These are phyloP conservation scores for Solanum chaucha DNA, from an alignment of 257 asterid genomes.

Conservation along the genomic window DNA sequence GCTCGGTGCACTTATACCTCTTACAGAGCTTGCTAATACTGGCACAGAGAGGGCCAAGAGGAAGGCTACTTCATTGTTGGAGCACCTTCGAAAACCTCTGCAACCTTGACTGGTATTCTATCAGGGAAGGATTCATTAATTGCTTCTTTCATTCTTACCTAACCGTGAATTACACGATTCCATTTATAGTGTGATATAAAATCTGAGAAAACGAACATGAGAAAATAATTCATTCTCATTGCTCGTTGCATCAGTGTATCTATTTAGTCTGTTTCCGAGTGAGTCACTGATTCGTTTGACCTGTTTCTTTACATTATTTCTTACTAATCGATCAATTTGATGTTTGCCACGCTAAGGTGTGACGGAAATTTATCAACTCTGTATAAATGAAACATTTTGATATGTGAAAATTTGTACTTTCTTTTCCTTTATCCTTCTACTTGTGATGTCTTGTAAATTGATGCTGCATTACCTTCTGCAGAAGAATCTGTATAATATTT, in stretches of 20 bases:
- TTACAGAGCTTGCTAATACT: conserved; percentile 54
- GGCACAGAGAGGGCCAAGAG: conserved; percentile 89
- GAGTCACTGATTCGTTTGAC: not conserved
- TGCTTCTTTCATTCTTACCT: conserved; percentile 11
- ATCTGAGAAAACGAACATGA: conserved; percentile 17
- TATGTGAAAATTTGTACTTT: not conserved
- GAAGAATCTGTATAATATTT: not conserved
- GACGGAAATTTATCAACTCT: not conserved
- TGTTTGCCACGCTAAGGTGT: not conserved
- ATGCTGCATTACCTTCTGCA: not conserved
- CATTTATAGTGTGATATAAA: conserved; percentile 25
- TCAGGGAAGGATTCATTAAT: not conserved
- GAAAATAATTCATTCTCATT: conserved; percentile 25
- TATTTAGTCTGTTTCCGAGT: not conserved
- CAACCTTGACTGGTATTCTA: conserved; percentile 15
- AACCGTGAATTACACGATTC: conserved; percentile 14
- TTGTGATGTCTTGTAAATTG: not conserved
- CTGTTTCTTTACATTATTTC: not conserved
- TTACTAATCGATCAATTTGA: not conserved
- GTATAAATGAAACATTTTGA: not conserved
- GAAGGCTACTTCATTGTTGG: conserved; percentile 78
- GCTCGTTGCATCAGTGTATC: conserved; percentile 17
- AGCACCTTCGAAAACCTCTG: conserved; percentile 41
- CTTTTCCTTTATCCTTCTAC: not conserved
- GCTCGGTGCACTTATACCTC: conserved; percentile 76